Evolutionary conservation across 2,329 filamentous ascomycete genomes (phyloP).

Genomic region (Colletotrichum euphorbiae): DNA sequence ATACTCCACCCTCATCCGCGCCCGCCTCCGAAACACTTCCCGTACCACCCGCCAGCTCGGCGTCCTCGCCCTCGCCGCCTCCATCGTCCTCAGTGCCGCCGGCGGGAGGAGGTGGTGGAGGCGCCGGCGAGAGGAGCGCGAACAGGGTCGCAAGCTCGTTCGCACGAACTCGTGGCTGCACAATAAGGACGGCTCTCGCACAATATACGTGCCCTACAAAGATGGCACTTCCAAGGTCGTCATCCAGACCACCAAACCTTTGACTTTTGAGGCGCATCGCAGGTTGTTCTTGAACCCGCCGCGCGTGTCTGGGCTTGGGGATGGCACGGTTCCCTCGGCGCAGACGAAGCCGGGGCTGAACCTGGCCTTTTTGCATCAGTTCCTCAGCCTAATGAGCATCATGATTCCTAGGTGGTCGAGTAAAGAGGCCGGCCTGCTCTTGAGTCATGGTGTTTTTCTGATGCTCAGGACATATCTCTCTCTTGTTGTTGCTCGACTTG

Average conservation of each 20-base stretch:
- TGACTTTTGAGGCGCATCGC: constrained; percentile 96
- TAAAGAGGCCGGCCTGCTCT: constrained; percentile 90
- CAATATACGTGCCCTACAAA: constrained; percentile 95
- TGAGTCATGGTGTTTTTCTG: constrained; percentile 90
- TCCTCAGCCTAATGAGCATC: constrained; percentile 94
- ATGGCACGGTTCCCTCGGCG: constrained; percentile 82
- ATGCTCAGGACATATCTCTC: constrained; percentile 95
- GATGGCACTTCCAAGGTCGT: constrained; percentile 89
- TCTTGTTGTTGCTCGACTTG: constrained; percentile 88
- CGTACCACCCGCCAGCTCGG: constrained; percentile 79
- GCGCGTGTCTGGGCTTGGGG: constrained; percentile 79
- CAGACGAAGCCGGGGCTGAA: constrained; percentile 96
- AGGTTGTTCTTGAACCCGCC: constrained; percentile 93
- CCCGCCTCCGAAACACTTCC: constrained; percentile 72
- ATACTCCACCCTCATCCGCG: constrained; percentile 65
- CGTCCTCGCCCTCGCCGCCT: constrained; percentile 78
- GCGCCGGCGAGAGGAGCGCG: constrained; percentile 78
- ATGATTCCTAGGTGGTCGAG: constrained; percentile 97
- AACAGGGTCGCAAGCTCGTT: constrained; percentile 84
- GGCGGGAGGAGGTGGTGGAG: constrained; percentile 84
- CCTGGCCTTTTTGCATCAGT: constrained; percentile 95
- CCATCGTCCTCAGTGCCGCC: constrained; percentile 83
- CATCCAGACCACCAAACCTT: constrained; percentile 88
- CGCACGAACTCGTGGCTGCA: constrained; percentile 92
- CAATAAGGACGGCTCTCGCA: constrained; percentile 94